Evolutionary conservation across 2,329 filamentous ascomycete genomes (phyloP), one percentile per base, ranked within the genome.

Genomic region (Aspergillus pseudoviridinutans): DNA sequence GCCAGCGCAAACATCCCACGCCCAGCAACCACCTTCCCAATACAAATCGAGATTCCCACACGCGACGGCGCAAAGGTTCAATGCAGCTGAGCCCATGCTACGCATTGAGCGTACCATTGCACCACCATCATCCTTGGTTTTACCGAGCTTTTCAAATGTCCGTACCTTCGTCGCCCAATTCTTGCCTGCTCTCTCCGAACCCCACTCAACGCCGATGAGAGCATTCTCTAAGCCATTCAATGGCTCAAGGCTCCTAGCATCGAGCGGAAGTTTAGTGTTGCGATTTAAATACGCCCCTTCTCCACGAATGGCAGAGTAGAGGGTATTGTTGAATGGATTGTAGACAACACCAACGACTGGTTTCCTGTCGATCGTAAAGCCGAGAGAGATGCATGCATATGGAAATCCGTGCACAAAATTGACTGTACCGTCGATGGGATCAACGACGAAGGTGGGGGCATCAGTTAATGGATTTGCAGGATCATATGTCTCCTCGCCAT

Each of bases 11-110:
- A 87, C 84, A 75, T 87, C 84, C 84, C 84, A 87, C 7, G 83
- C 83, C 84, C 84, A 87, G 65, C 83, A 86, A 0, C 85, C 85
- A 2, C 81, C 83, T 65, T 87, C 85, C 84, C 85, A 87, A 59
- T 86, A 87, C n/a, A 83, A 65, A 71, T 87, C 84, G 52, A 86
- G 57, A 24, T 75, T 74, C 0, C 84, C 84, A 38, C 77, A 75
- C 3, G 84, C 85, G 27, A 87, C 83, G 6, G 72, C 78, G 65
- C 85, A 87, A 14, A 86, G 69, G 66, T 87, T 87, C 64, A 87
- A 68, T 12, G 84, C 84, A n/a, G 84, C 84, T 7, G 76, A 80
- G 1, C 85, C 84, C 57, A 85, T 70, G 25, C 77, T 80, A 10
- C 85, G 73, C 56, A 86, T 74, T 1, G 80, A 80, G 62, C 86